Percentiles rank a stretch among this genome's conserved stretches.
phyloP scores from a whole-genome alignment of 805 yeast species.

The Clavispora vitiphila region DNA sequence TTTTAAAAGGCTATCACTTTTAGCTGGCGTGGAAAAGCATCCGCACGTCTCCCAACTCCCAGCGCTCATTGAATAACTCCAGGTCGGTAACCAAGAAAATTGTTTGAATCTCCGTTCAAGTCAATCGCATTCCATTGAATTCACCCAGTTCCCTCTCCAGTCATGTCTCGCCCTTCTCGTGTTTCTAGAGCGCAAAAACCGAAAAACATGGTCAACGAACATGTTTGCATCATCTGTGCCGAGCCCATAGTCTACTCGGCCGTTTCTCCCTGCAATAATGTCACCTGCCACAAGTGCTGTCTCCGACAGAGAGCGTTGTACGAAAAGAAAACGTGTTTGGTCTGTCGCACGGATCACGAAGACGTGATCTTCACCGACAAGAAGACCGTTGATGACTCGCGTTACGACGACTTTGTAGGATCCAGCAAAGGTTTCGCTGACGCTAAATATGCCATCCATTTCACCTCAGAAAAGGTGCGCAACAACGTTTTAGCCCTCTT shows the following conservation, averaged over 20 bases:
- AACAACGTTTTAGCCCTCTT: conserved; percentile 48
- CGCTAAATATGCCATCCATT: conserved; percentile 50
- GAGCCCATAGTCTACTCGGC: conserved; percentile 61
- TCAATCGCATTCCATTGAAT: no score
- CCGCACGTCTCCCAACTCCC: no score
- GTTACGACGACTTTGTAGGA: conserved; percentile 32
- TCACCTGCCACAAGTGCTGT: conserved; percentile 76
- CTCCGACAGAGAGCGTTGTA: conserved; percentile 80
- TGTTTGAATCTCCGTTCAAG: no score
- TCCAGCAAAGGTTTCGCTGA: conserved; percentile 30
- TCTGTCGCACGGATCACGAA: conserved; percentile 73
- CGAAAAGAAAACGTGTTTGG: conserved; percentile 67
- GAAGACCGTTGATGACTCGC: conserved; percentile 19
- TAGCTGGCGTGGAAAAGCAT: no score
- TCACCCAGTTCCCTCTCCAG: no score
- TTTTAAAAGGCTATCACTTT: no score
- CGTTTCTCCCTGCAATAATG: conserved; percentile 78
- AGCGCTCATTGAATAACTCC: no score
- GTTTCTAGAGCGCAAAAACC: background rate
- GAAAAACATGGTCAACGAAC: conserved; percentile 23
- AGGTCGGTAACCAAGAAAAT: no score
- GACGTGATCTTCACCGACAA: conserved; percentile 55
- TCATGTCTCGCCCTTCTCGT: background rate
- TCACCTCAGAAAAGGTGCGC: conserved; percentile 49
- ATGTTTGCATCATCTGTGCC: conserved; percentile 80